These are phyloP conservation scores for Heterobasidion annosum DNA, from an alignment of 1,284 basidiomycete genomes.

Conservation along the genomic window DNA sequence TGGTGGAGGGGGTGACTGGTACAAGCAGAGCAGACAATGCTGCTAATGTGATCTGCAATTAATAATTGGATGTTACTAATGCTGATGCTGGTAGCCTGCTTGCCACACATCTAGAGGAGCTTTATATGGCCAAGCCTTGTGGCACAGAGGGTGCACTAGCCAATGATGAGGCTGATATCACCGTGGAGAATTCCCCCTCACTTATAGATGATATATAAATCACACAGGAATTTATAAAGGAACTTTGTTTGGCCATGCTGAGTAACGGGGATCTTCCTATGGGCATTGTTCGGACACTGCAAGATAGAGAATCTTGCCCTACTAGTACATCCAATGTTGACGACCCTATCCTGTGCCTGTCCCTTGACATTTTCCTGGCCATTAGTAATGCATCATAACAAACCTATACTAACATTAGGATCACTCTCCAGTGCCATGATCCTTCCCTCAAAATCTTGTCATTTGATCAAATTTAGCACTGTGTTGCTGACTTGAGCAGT, in stretches of 20 bases:
- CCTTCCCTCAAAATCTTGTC: conserved; percentile 12
- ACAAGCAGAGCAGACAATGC: too few relatives aligned
- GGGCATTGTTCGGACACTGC: background rate
- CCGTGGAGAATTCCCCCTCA: background rate
- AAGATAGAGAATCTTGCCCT: background rate
- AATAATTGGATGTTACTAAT: too few relatives aligned
- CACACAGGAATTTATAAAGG: background rate
- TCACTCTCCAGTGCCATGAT: conserved; percentile 9
- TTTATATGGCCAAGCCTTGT: too few relatives aligned
- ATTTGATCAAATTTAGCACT: conserved; percentile 12
- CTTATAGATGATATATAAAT: background rate
- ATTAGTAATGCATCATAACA: conserved; percentile 16
- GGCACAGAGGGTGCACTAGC: too few relatives aligned
- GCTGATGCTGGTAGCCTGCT: too few relatives aligned
- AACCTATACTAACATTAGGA: conserved; percentile 14
- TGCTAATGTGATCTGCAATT: too few relatives aligned
- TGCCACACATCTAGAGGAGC: too few relatives aligned
- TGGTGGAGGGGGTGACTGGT: too few relatives aligned
- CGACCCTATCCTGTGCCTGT: conserved; percentile 1
- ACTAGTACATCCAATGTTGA: background rate
- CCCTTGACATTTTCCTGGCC: conserved; percentile 11
- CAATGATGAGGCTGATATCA: too few relatives aligned
- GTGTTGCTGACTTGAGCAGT: conserved; percentile 17
- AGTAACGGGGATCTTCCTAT: background rate
- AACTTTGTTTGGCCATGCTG: background rate